Conservation (phyloP, 768 basidiomycete genomes). For the Suillus americanus region DNA sequence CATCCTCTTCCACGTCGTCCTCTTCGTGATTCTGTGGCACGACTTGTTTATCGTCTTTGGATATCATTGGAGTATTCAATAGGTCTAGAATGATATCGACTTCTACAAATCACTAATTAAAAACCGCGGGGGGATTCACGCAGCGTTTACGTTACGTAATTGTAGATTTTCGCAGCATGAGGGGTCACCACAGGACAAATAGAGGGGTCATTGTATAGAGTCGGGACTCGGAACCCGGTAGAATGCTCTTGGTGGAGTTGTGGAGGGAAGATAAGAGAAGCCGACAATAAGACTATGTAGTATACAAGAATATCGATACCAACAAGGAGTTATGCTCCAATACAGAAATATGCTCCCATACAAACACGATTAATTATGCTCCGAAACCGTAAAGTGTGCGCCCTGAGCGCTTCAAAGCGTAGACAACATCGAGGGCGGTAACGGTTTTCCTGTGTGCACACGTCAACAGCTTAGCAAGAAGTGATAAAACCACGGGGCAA, state of each 20-base stretch:
- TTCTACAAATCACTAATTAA: neutral
- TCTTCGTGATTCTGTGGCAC: constrained; percentile 19
- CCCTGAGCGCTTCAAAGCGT: constrained; percentile 69
- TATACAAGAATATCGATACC: constrained; percentile 11
- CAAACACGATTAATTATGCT: constrained; percentile 36
- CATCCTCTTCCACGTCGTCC: constrained; percentile 36
- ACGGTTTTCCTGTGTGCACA: constrained; percentile 57
- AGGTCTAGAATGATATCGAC: neutral
- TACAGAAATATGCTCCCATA: neutral
- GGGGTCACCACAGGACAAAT: neutral
- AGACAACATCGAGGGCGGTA: constrained; percentile 84
- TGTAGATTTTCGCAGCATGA: neutral
- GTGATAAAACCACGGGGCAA: neutral
- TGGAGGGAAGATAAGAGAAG: neutral
- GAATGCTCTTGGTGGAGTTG: neutral
- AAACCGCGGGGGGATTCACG: neutral
- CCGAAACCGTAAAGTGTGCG: constrained; percentile 83
- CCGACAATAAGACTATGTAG: neutral
- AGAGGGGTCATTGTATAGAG: neutral
- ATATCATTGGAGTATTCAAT: constrained; percentile 14
- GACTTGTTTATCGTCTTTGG: constrained; percentile 14
- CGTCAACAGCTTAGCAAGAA: constrained; percentile 7
- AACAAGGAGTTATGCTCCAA: neutral
- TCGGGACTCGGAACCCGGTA: neutral
- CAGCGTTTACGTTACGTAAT: neutral